Conservation (phyloP, 2,329 filamentous ascomycete genomes). For the Ilyonectria destructans region DNA sequence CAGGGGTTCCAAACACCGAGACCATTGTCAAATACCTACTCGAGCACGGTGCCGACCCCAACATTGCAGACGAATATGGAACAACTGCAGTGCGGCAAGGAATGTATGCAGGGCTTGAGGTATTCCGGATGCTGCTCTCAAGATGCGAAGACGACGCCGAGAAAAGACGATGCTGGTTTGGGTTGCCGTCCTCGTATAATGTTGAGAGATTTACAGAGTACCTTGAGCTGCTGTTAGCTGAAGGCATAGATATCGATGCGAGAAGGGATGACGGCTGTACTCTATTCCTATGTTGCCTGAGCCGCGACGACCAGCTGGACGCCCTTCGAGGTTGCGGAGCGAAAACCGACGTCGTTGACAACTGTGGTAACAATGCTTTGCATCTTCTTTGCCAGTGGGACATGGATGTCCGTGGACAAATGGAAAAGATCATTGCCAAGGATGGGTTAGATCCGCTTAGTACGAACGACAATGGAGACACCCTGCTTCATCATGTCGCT, state of each 20-base stretch:
- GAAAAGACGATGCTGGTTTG: conserved; percentile 36
- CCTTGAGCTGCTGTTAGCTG: conserved; percentile 34
- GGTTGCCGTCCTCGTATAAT: background rate
- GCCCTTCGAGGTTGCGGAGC: conserved; percentile 31
- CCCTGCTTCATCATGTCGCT: conserved; percentile 35
- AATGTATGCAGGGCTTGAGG: background rate
- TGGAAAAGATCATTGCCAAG: no score
- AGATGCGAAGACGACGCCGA: conserved; percentile 10
- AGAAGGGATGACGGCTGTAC: conserved; percentile 24
- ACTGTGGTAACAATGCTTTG: conserved; percentile 36
- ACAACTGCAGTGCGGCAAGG: background rate
- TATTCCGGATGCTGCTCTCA: conserved; percentile 32
- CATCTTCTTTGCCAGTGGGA: conserved; percentile 7
- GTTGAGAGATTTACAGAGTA: background rate
- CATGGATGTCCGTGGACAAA: no score
- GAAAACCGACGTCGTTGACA: conserved; percentile 12
- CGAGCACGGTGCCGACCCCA: conserved; percentile 36
- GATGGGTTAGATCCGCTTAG: conserved; percentile 34
- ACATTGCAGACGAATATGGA: background rate
- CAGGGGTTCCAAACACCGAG: background rate
- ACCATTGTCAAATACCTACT: conserved; percentile 36
- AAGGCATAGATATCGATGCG: conserved; percentile 35
- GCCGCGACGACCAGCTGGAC: background rate
- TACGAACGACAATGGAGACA: conserved; percentile 35
- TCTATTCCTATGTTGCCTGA: conserved; percentile 35